phyloP scores from a whole-genome alignment of 2,329 filamentous ascomycete species.

The Exophiala sideris region DNA sequence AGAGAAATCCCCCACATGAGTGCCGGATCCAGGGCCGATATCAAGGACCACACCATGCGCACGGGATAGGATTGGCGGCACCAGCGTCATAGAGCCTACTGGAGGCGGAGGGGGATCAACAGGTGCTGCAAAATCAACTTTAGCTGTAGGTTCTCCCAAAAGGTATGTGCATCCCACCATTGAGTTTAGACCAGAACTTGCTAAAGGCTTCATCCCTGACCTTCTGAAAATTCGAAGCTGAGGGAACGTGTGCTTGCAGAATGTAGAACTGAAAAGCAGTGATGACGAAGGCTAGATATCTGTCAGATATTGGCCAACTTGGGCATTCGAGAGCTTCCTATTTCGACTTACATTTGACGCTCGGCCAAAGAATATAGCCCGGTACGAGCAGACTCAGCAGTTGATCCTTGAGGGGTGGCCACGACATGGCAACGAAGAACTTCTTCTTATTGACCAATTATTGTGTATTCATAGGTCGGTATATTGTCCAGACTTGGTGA shows the following conservation, averaged over 20 bases:
- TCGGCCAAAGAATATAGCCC: conserved; percentile 7
- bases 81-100: conserved; percentile 36
- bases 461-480: too few species aligned
- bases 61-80: conserved; percentile 40
- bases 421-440: conserved; percentile 5
- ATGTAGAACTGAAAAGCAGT: conserved; percentile 12
- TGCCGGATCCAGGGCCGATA: conserved; percentile 53
- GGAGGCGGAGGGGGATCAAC: conserved; percentile 23
- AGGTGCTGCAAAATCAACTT: conserved; percentile 17
- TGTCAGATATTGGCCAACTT: background rate
- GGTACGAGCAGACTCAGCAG: conserved; percentile 7
- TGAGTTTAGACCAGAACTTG: conserved; percentile 41
- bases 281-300: conserved; percentile 12
- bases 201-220: conserved; percentile 41
- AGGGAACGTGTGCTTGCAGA: conserved; percentile 10
- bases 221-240: conserved; percentile 15
- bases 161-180: conserved; percentile 29
- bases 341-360: conserved; percentile 11
- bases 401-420: conserved; percentile 17
- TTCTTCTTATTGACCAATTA: background rate
- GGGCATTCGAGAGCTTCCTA: background rate
- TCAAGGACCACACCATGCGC: conserved; percentile 46
- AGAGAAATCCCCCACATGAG: conserved; percentile 47
- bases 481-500: too few species aligned
- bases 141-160: background rate